Evolutionary conservation across 2,329 filamentous ascomycete genomes (phyloP), one percentile per base, ranked within the genome.

Genomic region (Monosporascus sp.): DNA sequence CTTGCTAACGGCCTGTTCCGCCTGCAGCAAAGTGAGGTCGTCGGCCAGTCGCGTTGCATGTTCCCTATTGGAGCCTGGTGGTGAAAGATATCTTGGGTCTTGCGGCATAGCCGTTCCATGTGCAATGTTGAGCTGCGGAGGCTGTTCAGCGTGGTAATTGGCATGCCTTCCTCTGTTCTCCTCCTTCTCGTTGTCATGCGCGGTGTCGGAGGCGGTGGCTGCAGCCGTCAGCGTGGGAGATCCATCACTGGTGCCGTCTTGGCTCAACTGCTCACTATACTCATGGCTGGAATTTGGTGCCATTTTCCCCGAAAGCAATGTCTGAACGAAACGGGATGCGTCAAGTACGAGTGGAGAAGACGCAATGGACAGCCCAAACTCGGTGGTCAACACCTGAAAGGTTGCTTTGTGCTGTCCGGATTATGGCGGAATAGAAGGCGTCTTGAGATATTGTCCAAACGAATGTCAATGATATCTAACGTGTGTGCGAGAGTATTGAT

Each of bases 11-110:
- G 63, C 61, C 26, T 61, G 66, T 56, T 69, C 66, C 14, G 62
- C 66, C 51, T 67, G 62, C 3, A 69, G 58, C n/a, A 69, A 24
- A 1, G 62, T 63, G 46, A 69, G 57, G 47, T 69, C 66, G 44
- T 69, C 67, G 14, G 57, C 61, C 20, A 69, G 52, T 7, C 63
- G 58, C 9, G 57, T 63, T 17, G 64, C 62, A 45, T 68, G 64
- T 19, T 66, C 60, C 36, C 62, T 56, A 14, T 45, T 27, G 37
- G 64, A 66, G 41, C 61, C 61, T 40, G 57, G 50, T 5, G 59
- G 53, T 5, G 65, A 63, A 8, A 67, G 19, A 38, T 60, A 59
- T 17, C 44, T 50, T 14, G 50, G 48, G 22, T 64, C 60, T 7
- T 38, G n/a, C 5, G 22, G 46, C 47, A 55, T 50, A 26, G 57